These are phyloP conservation scores for Penicillium vulpinum DNA, from an alignment of 2,329 filamentous ascomycete species.

Conservation along the genomic window DNA sequence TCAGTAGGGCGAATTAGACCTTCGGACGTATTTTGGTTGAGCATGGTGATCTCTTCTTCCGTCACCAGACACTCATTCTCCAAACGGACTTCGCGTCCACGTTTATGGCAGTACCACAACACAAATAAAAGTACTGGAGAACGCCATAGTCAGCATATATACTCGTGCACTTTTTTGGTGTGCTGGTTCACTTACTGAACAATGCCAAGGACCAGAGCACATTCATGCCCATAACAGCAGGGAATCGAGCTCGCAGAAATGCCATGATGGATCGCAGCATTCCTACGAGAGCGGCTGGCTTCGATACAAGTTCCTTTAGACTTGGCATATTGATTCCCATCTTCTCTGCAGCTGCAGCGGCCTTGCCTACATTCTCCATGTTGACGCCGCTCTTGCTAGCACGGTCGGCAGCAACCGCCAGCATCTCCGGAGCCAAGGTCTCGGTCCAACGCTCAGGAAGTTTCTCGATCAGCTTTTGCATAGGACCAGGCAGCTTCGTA, in stretches of 20 bases:
- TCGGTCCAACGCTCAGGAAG: slow-evolving; percentile 79
- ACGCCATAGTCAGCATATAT: not conserved
- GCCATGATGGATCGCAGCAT: slow-evolving; percentile 90
- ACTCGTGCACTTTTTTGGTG: not conserved
- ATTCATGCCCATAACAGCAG: slow-evolving; percentile 87
- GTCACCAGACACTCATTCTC: slow-evolving; percentile 58
- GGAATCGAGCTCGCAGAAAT: slow-evolving; percentile 82
- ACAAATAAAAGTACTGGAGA: slow-evolving; percentile 80
- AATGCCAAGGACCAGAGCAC: slow-evolving; percentile 86
- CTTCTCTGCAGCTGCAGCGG: slow-evolving; percentile 62
- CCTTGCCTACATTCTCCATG: slow-evolving; percentile 52
- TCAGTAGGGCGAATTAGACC: slow-evolving; percentile 36
- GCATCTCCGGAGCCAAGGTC: slow-evolving; percentile 74
- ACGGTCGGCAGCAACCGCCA: slow-evolving; percentile 76
- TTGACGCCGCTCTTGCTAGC: slow-evolving; percentile 59
- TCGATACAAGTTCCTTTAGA: slow-evolving; percentile 76
- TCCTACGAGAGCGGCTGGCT: slow-evolving; percentile 79
- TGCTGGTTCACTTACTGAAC: slow-evolving; percentile 64
- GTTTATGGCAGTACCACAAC: slow-evolving; percentile 98
- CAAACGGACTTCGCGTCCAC: slow-evolving; percentile 80
- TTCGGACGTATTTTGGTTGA: slow-evolving; percentile 40
- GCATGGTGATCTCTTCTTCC: slow-evolving; percentile 44
- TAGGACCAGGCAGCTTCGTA: slow-evolving; percentile 68
- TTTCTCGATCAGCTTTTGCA: slow-evolving; percentile 83
- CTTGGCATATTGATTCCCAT: slow-evolving; percentile 68